These are phyloP conservation scores for Neurospora sp. DNA, from an alignment of 495 filamentous ascomycete genomes.

Conservation along the genomic window DNA sequence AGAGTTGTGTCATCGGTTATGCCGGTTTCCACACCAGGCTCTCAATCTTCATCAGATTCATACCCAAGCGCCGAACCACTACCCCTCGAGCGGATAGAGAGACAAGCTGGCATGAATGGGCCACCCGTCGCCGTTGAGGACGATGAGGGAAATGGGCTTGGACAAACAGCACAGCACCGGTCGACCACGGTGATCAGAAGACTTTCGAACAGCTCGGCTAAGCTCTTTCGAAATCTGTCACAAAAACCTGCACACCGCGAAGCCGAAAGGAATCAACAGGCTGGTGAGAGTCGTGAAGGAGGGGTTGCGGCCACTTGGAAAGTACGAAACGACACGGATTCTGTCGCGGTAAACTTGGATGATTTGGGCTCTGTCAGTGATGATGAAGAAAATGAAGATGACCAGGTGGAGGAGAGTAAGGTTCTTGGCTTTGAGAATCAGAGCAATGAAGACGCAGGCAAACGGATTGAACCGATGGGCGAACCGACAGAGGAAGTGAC, in stretches of 20 bases:
- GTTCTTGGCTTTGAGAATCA: background rate
- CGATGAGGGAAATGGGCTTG: slow-evolving; percentile 4
- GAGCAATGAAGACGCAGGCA: background rate
- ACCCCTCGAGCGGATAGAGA: slow-evolving; percentile 23
- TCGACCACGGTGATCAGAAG: slow-evolving; percentile 24
- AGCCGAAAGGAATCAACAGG: slow-evolving; percentile 7
- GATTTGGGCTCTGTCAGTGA: slow-evolving; percentile 33
- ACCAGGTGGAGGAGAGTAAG: background rate
- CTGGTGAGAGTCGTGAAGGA: slow-evolving; percentile 29
- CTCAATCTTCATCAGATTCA: background rate
- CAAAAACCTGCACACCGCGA: slow-evolving; percentile 18
- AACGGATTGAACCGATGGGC: background rate
- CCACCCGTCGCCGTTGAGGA: slow-evolving; percentile 45
- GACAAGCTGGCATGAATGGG: slow-evolving; percentile 33
- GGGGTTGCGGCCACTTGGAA: slow-evolving; percentile 29
- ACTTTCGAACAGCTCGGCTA: slow-evolving; percentile 36
- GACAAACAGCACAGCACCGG: background rate
- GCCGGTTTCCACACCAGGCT: background rate
- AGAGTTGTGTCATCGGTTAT: background rate
- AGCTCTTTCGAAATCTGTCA: slow-evolving; percentile 37
- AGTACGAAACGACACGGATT: slow-evolving; percentile 28
- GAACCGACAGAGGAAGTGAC: background rate
- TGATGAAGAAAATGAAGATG: background rate
- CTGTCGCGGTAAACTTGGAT: slow-evolving; percentile 44
- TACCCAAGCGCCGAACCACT: slow-evolving; percentile 15